Conservation (phyloP, 352 stramenopile genomes). For the Globisporangium splendens region DNA sequence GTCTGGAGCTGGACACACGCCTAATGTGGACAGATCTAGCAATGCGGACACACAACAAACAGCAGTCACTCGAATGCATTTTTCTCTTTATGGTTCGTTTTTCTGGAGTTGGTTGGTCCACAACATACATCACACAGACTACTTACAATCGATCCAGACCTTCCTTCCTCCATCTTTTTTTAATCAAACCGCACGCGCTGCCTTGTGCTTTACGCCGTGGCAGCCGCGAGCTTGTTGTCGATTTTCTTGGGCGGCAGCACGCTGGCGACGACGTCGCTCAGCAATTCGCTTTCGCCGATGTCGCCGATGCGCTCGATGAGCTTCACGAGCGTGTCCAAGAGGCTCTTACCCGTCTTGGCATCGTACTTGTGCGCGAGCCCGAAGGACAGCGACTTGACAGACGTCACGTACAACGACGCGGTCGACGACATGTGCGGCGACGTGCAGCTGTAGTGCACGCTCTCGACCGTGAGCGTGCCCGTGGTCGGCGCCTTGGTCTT, state of each 20-base stretch:
- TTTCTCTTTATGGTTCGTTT: too few relatives aligned
- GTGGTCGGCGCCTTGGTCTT: conserved; percentile 12
- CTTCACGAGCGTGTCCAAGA: conserved; percentile 16
- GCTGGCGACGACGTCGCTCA: conserved; percentile 19
- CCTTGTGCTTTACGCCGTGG: background rate
- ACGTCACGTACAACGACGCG: conserved; percentile 23
- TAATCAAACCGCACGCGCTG: too few relatives aligned
- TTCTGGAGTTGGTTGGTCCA: too few relatives aligned
- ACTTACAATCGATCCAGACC: too few relatives aligned
- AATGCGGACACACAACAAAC: too few relatives aligned
- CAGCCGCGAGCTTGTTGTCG: background rate
- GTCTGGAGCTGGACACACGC: too few relatives aligned
- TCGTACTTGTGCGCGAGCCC: conserved; percentile 31
- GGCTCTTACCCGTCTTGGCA: conserved; percentile 10
- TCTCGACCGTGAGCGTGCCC: conserved; percentile 15
- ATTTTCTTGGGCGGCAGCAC: conserved; percentile 8
- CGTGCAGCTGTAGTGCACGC: conserved; percentile 25
- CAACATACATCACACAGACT: too few relatives aligned
- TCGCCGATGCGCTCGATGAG: conserved; percentile 10
- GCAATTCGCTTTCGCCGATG: background rate
- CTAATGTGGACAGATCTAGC: too few relatives aligned
- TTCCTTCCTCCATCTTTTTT: too few relatives aligned
- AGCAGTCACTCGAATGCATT: too few relatives aligned
- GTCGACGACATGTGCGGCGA: conserved; percentile 18
- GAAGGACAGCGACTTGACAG: conserved; percentile 23